Evolutionary conservation across 768 basidiomycete genomes (phyloP), one percentile per base, ranked within the genome.

Genomic region (Phallus indusiatus): DNA sequence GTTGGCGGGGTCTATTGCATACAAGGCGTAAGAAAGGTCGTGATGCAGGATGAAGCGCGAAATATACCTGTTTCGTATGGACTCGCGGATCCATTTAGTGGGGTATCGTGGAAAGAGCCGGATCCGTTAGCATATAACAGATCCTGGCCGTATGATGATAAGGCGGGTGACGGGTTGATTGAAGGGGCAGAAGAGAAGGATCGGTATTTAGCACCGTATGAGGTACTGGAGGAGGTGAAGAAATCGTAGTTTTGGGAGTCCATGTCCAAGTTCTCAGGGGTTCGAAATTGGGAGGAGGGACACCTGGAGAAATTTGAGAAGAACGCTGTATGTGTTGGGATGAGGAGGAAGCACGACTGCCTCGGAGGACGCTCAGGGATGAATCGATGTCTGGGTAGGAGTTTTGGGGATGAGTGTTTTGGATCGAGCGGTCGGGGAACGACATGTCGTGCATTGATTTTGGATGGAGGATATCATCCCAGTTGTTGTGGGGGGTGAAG

Each of bases 121-220:
- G 78, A 64, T 1, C 47, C 50, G 60, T 82, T 81, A 2, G 80
- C 69, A 69, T 86, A 88, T 47, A 87, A 69, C 59, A 73, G 56
- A 63, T 90, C 84, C 28, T 78, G 73, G 63, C 75, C 72, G 60
- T 85, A 70, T 67, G 82, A 85, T 61, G 69, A 71, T 49, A 79
- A 79, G n/a, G 74, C 78, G 10, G 85, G 75, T n/a, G 84, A 85
- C 33, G 56, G 47, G 21, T 47, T 35, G 20, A 58, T 50, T 7
- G 84, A 83, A 21, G 84, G 82, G 0, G 86, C 86, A 54, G 85
- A 84, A 34, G 83, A 83, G 74, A 85, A 86, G 48, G 83, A 76
- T 61, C 84, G 81, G 72, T 88, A 88, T 65, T 85, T 82, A 10
- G 53, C 36, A 49, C 80, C 78, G 67, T 83, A 82, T 16, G 62